These are phyloP conservation scores for Aphanomyces euteiches DNA, from an alignment of 352 stramenopile species.

Conservation along the genomic window DNA sequence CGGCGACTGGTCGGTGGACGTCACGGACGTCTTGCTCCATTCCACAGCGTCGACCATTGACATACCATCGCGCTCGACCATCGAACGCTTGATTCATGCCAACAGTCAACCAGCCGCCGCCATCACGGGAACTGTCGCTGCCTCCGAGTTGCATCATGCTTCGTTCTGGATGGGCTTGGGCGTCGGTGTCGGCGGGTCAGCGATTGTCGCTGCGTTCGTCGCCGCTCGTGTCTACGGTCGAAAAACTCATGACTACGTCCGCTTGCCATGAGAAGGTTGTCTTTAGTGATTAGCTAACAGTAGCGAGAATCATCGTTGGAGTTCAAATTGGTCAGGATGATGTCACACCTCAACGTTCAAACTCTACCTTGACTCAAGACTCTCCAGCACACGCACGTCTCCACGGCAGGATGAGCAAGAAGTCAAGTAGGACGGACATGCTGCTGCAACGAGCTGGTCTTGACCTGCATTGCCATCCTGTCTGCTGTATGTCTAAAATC, in stretches of 20 bases:
- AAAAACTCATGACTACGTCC: not conserved
- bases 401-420: no score
- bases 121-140: not conserved
- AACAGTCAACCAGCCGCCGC: not conserved
- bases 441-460: no score
- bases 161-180: conserved; percentile 4
- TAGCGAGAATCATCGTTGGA: not conserved
- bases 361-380: no score
- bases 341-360: not conserved
- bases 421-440: no score
- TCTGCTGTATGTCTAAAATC: no score
- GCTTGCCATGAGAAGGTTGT: not conserved
- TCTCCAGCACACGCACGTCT: no score
- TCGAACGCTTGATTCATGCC: conserved; percentile 20
- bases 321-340: not conserved
- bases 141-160: not conserved
- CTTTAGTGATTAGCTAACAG: not conserved
- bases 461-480: no score
- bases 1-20: conserved; percentile 60
- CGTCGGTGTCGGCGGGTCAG: not conserved
- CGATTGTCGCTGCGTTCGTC: not conserved
- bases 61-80: conserved; percentile 47
- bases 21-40: conserved; percentile 47
- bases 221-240: not conserved
- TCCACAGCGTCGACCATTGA: conserved; percentile 45